Base-by-base conservation (phyloP, 2,329 filamentous ascomycete genomes). In the Endoconidiophora polonica region DNA sequence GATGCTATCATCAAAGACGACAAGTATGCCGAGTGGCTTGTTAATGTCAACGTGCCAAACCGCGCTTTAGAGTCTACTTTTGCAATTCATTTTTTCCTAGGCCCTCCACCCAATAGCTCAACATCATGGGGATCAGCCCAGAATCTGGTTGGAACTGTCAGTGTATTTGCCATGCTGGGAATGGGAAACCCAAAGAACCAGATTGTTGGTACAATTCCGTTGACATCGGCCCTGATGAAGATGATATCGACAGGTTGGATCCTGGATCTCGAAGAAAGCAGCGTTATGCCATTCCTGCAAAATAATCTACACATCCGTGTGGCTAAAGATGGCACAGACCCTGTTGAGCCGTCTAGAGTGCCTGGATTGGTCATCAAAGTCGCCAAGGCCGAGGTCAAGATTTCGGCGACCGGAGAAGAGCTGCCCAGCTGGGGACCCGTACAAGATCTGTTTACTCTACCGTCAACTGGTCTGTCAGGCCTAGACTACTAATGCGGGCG, bases 71-170 rank as follows among this genome's bases (percentile, higher is more conserved):
- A 72, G 9, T 73, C 71, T 1, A 76, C 79, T 0, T 85, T 81
- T 49, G 56, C 55, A 0, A 66, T 90, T 18, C 75, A 81, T 59
- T 66, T 88, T 52, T 88, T 87, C 63, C 59, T 86, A 1, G 83
- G 79, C 0, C 60, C 68, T 2, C 65, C 68, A 1, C 65, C 71
- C 0, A 56, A 58, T 2, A 65, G 77, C 38, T 57, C 66, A 1
- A 55, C 55, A 4, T 57, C 60, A 0, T 84, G 80, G 79, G 59
- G 68, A 1, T 59, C 61, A 39, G 69, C 73, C 0, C 58, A 63
- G 1, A 79, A 74, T 54, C 68, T 81, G 7, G 69, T 81, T 2
- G 82, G 82, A 2, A 74, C 73, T 0, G 71, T 81, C 55, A 73
- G 71, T 14, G 65, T 78, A 12, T 77, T 79, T 54, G 65, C 70